These are phyloP conservation scores for Leucocoprinus birnbaumii DNA, from an alignment of 768 basidiomycete genomes.

Conservation along the genomic window DNA sequence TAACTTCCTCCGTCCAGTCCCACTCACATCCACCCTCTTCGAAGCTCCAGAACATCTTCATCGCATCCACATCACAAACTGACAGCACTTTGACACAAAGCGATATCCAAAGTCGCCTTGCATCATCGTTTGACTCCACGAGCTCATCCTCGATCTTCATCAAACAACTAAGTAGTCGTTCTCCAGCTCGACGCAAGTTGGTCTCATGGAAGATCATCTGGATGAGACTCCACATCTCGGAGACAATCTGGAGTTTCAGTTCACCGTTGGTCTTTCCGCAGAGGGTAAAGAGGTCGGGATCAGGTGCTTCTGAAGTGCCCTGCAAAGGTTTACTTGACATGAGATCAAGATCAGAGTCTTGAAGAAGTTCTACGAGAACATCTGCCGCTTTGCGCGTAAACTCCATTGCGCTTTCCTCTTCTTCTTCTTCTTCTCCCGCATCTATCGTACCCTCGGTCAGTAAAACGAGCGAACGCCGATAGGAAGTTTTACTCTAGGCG, in stretches of 20 bases:
- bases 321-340: background rate
- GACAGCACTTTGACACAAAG: slow-evolving; percentile 55
- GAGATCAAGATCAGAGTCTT: slow-evolving; percentile 44
- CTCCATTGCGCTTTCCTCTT: slow-evolving; percentile 26
- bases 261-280: slow-evolving; percentile 31
- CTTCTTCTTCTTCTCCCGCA: slow-evolving; percentile 39
- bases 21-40: slow-evolving; percentile 29
- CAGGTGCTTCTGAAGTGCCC: slow-evolving; percentile 19
- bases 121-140: slow-evolving; percentile 38
- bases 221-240: slow-evolving; percentile 54
- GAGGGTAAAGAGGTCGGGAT: background rate
- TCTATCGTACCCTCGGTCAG: slow-evolving; percentile 28
- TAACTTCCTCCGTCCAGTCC: slow-evolving; percentile 38
- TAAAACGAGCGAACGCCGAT: background rate
- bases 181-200: slow-evolving; percentile 40
- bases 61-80: slow-evolving; percentile 38
- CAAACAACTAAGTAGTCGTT: slow-evolving; percentile 46
- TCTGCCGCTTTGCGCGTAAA: slow-evolving; percentile 38
- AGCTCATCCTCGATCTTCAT: slow-evolving; percentile 45
- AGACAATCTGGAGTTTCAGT: slow-evolving; percentile 57
- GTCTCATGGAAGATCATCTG: slow-evolving; percentile 38
- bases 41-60: slow-evolving; percentile 55
- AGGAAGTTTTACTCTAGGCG: background rate
- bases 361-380: slow-evolving; percentile 47
- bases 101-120: slow-evolving; percentile 54